phyloP scores from a whole-genome alignment of 176 grass and related monocot genomes.

The Carex parvula region DNA sequence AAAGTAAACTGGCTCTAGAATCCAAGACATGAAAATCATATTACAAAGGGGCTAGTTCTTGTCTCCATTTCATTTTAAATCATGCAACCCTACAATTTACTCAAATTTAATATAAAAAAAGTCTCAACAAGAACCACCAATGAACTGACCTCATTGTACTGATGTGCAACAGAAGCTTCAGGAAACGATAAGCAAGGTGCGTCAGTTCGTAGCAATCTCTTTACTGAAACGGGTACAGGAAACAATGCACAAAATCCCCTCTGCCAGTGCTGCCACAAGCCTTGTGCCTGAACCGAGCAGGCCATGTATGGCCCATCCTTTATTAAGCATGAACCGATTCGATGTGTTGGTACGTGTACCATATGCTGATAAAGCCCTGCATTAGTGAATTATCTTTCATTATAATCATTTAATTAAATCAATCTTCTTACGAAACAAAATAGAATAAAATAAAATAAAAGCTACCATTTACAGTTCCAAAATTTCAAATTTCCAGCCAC shows the following conservation, averaged over 20 bases:
- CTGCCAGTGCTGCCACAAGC: slow-evolving; percentile 94
- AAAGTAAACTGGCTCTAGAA: not conserved
- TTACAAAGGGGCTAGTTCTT: not conserved
- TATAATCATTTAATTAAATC: not conserved
- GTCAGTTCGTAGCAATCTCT: slow-evolving; percentile 76
- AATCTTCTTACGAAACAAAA: not conserved
- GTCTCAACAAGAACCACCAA: not conserved
- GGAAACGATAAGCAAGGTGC: slow-evolving; percentile 57
- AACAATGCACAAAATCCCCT: slow-evolving; percentile 86
- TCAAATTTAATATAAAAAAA: not conserved
- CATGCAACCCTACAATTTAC: not conserved
- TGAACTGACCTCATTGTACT: slow-evolving; percentile 34
- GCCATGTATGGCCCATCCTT: slow-evolving; percentile 66
- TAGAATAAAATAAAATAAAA: not conserved
- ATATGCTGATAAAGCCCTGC: slow-evolving; percentile 45
- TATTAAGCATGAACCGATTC: slow-evolving; percentile 77
- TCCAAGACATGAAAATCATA: not conserved
- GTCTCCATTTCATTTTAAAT: not conserved
- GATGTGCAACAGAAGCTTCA: slow-evolving; percentile 61
- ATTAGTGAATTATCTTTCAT: slow-evolving; percentile 7
- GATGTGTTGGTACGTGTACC: slow-evolving; percentile 64
- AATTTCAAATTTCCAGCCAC: not conserved
- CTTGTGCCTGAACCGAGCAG: slow-evolving; percentile 59
- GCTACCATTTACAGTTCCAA: not conserved
- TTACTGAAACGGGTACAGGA: slow-evolving; percentile 84